phyloP scores from a whole-genome alignment of 768 basidiomycete species.

The Boletus sp. region DNA sequence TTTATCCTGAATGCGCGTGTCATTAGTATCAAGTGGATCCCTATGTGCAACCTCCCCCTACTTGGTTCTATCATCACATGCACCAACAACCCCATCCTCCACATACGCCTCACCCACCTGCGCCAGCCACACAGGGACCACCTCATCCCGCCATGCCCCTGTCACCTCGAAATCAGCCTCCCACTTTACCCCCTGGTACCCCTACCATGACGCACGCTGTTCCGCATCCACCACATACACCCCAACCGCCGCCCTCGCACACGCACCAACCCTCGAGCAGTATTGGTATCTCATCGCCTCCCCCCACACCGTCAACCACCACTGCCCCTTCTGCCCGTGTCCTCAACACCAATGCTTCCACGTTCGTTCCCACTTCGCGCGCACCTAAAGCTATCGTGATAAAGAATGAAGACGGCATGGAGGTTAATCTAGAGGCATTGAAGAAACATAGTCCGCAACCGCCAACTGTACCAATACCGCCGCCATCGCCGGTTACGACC shows the following conservation, averaged over 20 bases:
- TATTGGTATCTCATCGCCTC: constrained; percentile 52
- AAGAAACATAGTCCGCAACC: constrained; percentile 46
- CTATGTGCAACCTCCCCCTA: constrained; percentile 40
- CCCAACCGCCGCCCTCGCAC: constrained; percentile 44
- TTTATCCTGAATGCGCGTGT: constrained; percentile 5
- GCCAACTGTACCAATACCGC: constrained; percentile 37
- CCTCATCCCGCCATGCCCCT: constrained; percentile 55
- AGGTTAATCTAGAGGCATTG: constrained; percentile 57
- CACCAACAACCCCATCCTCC: constrained; percentile 45
- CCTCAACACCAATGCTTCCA: constrained; percentile 59
- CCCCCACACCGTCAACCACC: constrained; percentile 61
- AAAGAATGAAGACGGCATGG: constrained; percentile 62
- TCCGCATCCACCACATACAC: constrained; percentile 43
- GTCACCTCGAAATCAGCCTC: constrained; percentile 64
- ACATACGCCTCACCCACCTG: constrained; percentile 40
- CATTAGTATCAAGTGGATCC: constrained; percentile 45
- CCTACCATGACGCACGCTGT: constrained; percentile 64
- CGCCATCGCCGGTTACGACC: constrained; percentile 31
- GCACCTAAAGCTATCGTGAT: constrained; percentile 47
- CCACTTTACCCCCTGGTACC: constrained; percentile 57
- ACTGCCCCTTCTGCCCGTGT: constrained; percentile 38
- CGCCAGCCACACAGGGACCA: constrained; percentile 37
- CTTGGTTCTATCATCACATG: constrained; percentile 38
- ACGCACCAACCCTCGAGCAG: constrained; percentile 44
- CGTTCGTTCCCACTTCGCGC: constrained; percentile 59